Evolutionary conservation across 805 yeast genomes (phyloP).

Genomic region (Candida andamanensis): DNA sequence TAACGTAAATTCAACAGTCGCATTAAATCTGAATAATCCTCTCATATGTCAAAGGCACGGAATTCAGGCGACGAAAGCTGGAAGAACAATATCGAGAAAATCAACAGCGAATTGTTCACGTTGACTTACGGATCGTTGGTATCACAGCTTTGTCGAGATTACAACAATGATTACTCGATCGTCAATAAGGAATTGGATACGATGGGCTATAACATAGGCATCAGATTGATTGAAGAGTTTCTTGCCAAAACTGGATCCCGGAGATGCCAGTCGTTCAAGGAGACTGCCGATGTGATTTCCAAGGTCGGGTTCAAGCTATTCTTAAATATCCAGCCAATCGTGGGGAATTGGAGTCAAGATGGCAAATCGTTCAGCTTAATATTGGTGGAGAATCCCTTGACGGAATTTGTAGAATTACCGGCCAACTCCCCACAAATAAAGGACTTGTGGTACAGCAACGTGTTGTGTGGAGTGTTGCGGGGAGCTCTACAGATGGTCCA

Average conservation of each 20-base stretch:
- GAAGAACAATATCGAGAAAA: slow-evolving; percentile 83
- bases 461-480: slow-evolving; percentile 81
- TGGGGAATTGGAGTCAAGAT: slow-evolving; percentile 73
- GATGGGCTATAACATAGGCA: slow-evolving; percentile 95
- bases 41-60: neutral
- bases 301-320: slow-evolving; percentile 90
- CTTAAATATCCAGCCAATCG: slow-evolving; percentile 71
- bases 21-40: too few species aligned
- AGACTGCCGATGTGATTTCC: slow-evolving; percentile 80
- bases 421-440: slow-evolving; percentile 57
- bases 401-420: slow-evolving; percentile 94
- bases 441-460: slow-evolving; percentile 89
- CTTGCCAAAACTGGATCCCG: slow-evolving; percentile 82
- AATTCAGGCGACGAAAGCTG: slow-evolving; percentile 66
- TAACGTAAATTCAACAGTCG: too few species aligned
- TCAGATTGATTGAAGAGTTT: slow-evolving; percentile 87
- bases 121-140: slow-evolving; percentile 93
- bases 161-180: slow-evolving; percentile 63
- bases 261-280: slow-evolving; percentile 73
- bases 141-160: slow-evolving; percentile 83
- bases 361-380: slow-evolving; percentile 69
- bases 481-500: slow-evolving; percentile 97
- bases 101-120: slow-evolving; percentile 91
- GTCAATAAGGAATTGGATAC: slow-evolving; percentile 81
- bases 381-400: slow-evolving; percentile 80